phyloP scores from a whole-genome alignment of 345 rosid species.

The Rhodomyrtus tomentosa region DNA sequence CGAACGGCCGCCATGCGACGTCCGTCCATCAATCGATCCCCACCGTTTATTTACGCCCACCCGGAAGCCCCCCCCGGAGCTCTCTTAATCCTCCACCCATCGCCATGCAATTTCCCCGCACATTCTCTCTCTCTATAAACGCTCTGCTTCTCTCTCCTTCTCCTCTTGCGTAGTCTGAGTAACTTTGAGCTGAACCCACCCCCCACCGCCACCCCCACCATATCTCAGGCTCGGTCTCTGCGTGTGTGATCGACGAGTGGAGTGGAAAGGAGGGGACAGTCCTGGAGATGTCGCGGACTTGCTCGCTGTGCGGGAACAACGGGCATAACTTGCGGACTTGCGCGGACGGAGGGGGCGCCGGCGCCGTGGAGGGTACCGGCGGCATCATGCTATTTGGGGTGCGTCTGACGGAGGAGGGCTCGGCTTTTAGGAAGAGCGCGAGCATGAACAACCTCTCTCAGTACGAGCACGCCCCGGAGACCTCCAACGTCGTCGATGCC shows the following conservation, averaged over 20 bases:
- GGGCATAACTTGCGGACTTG: conserved; percentile 60
- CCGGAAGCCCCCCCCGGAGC: not conserved
- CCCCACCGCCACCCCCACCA: not conserved
- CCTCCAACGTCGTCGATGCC: not conserved
- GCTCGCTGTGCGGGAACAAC: conserved; percentile 64
- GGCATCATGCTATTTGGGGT: conserved; percentile 92
- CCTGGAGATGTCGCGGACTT: conserved; percentile 33
- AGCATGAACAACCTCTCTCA: conserved; percentile 80
- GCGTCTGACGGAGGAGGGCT: conserved; percentile 66
- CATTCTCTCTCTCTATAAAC: not conserved
- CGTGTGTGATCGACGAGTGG: not conserved
- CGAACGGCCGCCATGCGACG: not conserved
- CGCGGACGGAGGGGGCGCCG: conserved; percentile 18
- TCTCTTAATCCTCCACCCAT: not conserved
- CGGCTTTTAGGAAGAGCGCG: conserved; percentile 84
- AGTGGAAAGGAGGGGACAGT: not conserved
- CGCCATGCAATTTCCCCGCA: not conserved
- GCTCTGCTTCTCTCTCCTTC: not conserved
- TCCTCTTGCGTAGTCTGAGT: conserved; percentile 1
- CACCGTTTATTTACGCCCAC: not conserved
- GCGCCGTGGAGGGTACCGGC: not conserved
- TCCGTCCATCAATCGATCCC: not conserved
- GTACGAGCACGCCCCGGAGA: conserved; percentile 43
- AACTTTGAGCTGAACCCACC: not conserved
- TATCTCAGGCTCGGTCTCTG: not conserved